These are phyloP conservation scores for Leccinum griseonigrum DNA, from an alignment of 1,284 basidiomycete genomes.

Conservation along the genomic window DNA sequence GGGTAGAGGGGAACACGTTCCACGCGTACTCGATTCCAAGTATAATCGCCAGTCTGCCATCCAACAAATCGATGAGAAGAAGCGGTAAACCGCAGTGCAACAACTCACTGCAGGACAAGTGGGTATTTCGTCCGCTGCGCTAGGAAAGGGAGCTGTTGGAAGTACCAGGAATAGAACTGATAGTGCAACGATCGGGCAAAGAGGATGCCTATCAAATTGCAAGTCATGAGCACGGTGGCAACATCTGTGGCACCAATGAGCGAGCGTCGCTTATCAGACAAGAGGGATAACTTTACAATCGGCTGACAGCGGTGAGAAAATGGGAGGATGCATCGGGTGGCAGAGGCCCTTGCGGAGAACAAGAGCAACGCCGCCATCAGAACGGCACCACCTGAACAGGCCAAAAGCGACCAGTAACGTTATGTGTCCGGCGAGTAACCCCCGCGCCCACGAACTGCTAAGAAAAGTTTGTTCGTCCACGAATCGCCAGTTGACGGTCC, in stretches of 20 bases:
- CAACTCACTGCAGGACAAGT: constrained; percentile 55
- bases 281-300: constrained; percentile 50
- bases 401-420: constrained; percentile 65
- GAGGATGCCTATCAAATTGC: constrained; percentile 88
- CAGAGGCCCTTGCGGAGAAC: constrained; percentile 60
- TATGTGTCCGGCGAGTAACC: constrained; percentile 69
- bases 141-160: constrained; percentile 88
- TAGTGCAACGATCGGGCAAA: constrained; percentile 98
- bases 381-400: constrained; percentile 67
- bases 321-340: constrained; percentile 49
- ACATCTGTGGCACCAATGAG: constrained; percentile 54
- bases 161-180: constrained; percentile 99
- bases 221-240: constrained; percentile 81
- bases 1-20: constrained; percentile 85
- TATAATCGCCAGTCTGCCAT: constrained; percentile 58
- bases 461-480: constrained; percentile 76
- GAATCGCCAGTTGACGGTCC: constrained; percentile 99
- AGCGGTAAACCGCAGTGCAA: background rate
- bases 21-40: constrained; percentile 79
- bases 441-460: constrained; percentile 57
- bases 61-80: constrained; percentile 1
- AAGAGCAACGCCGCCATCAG: constrained; percentile 58
- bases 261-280: background rate
- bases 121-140: constrained; percentile 73
- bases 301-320: constrained; percentile 44